Conservation (phyloP, 139 green algal genomes). For the Nannochloris sp. region DNA sequence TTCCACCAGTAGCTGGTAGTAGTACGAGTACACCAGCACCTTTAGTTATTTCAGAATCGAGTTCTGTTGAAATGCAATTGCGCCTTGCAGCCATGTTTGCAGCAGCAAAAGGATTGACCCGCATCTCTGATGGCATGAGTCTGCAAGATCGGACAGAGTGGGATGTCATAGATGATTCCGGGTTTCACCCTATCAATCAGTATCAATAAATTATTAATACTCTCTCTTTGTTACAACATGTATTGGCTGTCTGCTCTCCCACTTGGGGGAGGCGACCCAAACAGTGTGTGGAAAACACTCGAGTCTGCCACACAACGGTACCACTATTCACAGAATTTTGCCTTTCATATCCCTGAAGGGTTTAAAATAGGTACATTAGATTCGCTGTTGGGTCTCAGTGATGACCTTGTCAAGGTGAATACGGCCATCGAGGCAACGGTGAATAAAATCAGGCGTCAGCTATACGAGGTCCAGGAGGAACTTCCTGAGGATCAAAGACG, state of each 20-base stretch:
- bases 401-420: constrained; percentile 85
- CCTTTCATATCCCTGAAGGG: constrained; percentile 71
- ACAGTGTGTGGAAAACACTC: constrained; percentile 61
- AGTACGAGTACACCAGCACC: too few relatives aligned
- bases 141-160: background rate
- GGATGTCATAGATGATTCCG: background rate
- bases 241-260: constrained; percentile 75
- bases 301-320: constrained; percentile 58
- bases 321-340: constrained; percentile 43
- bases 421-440: constrained; percentile 68
- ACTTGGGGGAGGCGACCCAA: constrained; percentile 27
- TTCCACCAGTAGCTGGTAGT: too few relatives aligned
- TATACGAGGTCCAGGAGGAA: constrained; percentile 39
- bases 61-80: background rate
- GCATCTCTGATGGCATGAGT: background rate
- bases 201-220: background rate
- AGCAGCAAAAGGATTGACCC: background rate
- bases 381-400: constrained; percentile 79
- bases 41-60: background rate
- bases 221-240: constrained; percentile 12
- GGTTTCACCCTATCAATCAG: background rate
- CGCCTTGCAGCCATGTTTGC: background rate
- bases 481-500: constrained; percentile 22
- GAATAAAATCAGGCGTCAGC: constrained; percentile 73
- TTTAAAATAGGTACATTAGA: constrained; percentile 90